Evolutionary conservation across 2,329 filamentous ascomycete species (phyloP).

Genomic region (Emmonsiellopsis sp.): DNA sequence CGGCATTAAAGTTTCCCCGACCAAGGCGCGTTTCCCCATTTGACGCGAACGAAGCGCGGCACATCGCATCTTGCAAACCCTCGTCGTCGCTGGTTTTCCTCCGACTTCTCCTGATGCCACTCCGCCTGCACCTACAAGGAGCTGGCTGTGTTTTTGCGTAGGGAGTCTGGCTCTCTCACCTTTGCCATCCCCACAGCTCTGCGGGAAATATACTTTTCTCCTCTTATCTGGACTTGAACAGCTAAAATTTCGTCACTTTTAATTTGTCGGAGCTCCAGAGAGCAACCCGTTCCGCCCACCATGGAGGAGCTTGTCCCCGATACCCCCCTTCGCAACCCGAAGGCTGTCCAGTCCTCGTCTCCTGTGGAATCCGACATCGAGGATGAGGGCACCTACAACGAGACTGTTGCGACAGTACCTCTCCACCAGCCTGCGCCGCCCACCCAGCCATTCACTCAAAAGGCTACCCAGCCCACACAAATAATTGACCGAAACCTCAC

Average conservation of each 20-base stretch:
- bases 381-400: slow-evolving; percentile 23
- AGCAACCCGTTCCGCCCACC: neutral
- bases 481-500: slow-evolving; percentile 37
- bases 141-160: no score
- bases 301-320: slow-evolving; percentile 34
- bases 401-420: slow-evolving; percentile 43
- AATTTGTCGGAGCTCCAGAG: neutral
- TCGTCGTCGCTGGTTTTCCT: no score
- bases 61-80: no score
- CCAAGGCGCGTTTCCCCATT: no score
- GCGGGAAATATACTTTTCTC: no score
- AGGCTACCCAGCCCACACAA: slow-evolving; percentile 52
- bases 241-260: neutral
- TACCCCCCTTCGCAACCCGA: slow-evolving; percentile 29
- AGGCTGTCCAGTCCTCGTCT: slow-evolving; percentile 18
- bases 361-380: slow-evolving; percentile 8
- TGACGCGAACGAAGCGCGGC: no score
- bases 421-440: slow-evolving; percentile 16
- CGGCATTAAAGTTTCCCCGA: no score
- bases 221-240: neutral
- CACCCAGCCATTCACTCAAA: slow-evolving; percentile 43
- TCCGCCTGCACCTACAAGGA: no score
- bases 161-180: no score
- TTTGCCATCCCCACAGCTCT: no score
- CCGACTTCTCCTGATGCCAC: no score